phyloP scores from a whole-genome alignment of 177 flowering plant genomes.

The Vitis hybrid region DNA sequence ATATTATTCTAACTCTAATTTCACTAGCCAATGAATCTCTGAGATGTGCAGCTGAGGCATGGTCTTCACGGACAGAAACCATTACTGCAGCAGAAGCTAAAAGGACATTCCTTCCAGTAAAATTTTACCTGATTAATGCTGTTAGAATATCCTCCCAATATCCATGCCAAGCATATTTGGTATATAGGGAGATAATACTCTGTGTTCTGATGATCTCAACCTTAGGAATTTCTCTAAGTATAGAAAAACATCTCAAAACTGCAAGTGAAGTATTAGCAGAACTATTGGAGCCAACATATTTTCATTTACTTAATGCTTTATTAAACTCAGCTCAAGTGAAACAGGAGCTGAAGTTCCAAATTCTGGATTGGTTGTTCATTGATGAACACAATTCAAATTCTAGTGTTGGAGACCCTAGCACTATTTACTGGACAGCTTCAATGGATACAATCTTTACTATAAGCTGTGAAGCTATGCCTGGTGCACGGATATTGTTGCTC shows the following conservation, averaged over 20 bases:
- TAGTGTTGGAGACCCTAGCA: constrained; percentile 13
- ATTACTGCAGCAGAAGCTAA: constrained; percentile 67
- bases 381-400: constrained; percentile 23
- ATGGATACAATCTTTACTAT: constrained; percentile 43
- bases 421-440: constrained; percentile 10
- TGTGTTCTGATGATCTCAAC: constrained; percentile 60
- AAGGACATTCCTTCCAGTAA: constrained; percentile 75
- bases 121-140: constrained; percentile 82
- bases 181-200: constrained; percentile 51
- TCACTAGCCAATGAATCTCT: constrained; percentile 68
- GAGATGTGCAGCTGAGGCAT: constrained; percentile 61
- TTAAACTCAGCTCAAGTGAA: constrained; percentile 59
- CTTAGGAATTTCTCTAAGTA: constrained; percentile 53
- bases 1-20: constrained; percentile 56
- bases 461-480: constrained; percentile 34
- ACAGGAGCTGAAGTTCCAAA: constrained; percentile 46
- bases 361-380: constrained; percentile 70
- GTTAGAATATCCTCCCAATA: constrained; percentile 65
- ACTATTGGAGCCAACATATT: constrained; percentile 65
- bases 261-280: constrained; percentile 67
- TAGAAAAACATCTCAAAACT: constrained; percentile 42
- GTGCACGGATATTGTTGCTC: constrained; percentile 34
- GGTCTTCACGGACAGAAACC: constrained; percentile 51
- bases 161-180: constrained; percentile 53
- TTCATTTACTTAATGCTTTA: constrained; percentile 60